A percentile compares a stretch with the other conserved stretches of the same genome.
phyloP scores from a whole-genome alignment of 176 grass and related monocot genomes.

The Elaeis guineensis region DNA sequence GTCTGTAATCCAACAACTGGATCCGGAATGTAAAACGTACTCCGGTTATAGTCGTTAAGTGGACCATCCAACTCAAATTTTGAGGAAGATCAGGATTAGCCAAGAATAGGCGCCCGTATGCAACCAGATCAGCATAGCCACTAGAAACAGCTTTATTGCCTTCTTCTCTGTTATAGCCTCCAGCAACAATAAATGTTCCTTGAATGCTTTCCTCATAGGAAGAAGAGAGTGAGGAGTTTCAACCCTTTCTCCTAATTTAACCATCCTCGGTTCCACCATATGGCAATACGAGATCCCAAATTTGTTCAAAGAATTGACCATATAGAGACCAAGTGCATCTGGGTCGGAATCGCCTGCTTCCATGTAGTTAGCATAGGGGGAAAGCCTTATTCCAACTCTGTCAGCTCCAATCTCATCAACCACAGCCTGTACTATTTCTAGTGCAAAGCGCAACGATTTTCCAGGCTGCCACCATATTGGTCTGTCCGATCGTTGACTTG shows the following conservation, averaged over 20 bases:
- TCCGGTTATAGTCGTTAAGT: slow-evolving; percentile 39
- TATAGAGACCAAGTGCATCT: slow-evolving; percentile 44
- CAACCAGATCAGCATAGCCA: slow-evolving; percentile 35
- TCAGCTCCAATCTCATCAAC: slow-evolving; percentile 61
- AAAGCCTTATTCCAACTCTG: slow-evolving; percentile 64
- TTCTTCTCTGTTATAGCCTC: slow-evolving; percentile 43
- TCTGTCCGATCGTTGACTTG: slow-evolving; percentile 56
- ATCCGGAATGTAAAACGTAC: slow-evolving; percentile 38
- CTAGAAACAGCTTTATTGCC: slow-evolving; percentile 38
- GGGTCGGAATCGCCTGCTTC: slow-evolving; percentile 43
- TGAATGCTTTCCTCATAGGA: slow-evolving; percentile 41
- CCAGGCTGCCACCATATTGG: slow-evolving; percentile 55
- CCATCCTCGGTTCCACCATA: slow-evolving; percentile 56
- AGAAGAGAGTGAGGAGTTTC: slow-evolving; percentile 37
- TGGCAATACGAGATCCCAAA: slow-evolving; percentile 45
- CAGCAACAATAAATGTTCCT: slow-evolving; percentile 31
- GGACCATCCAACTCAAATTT: slow-evolving; percentile 21
- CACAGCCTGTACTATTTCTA: slow-evolving; percentile 54
- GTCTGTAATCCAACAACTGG: slow-evolving; percentile 37
- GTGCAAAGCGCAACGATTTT: slow-evolving; percentile 64
- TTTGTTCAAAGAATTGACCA: slow-evolving; percentile 55
- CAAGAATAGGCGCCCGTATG: slow-evolving; percentile 46
- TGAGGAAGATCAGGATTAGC: slow-evolving; percentile 46
- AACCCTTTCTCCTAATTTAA: slow-evolving; percentile 21
- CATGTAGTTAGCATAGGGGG: slow-evolving; percentile 26